phyloP scores from a whole-genome alignment of 805 yeast genomes.

The Kazachstania viticola region DNA sequence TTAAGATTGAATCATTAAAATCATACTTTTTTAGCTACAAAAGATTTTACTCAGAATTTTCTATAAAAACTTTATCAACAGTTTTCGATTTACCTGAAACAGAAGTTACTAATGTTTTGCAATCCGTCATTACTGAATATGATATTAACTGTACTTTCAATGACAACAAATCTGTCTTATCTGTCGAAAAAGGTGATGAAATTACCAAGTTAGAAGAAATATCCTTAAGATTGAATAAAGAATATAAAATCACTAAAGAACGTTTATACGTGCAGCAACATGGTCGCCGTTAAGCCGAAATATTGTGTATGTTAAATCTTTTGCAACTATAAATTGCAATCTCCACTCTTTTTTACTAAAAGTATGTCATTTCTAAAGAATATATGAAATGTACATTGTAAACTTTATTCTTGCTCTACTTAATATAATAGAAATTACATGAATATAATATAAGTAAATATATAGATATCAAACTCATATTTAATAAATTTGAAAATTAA shows the following conservation, averaged over 20 bases:
- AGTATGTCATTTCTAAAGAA: no score
- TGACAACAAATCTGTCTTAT: constrained; percentile 48
- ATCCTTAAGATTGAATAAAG: constrained; percentile 56
- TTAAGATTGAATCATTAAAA: constrained; percentile 84
- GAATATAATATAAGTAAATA: no score
- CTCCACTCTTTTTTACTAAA: not conserved
- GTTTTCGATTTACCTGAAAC: constrained; percentile 53
- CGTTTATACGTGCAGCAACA: constrained; percentile 22
- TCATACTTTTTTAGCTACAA: constrained; percentile 86
- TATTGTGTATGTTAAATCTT: not conserved
- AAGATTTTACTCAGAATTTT: constrained; percentile 60
- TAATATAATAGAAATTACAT: no score
- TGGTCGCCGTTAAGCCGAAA: no score
- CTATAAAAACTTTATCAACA: constrained; percentile 50
- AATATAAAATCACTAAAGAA: constrained; percentile 24
- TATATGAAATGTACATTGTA: no score
- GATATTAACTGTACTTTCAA: constrained; percentile 67
- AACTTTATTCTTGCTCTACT: no score
- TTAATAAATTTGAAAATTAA: no score
- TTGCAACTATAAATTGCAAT: no score
- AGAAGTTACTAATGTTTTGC: constrained; percentile 50
- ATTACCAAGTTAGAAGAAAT: constrained; percentile 78
- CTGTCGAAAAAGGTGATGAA: constrained; percentile 67
- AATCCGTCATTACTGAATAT: constrained; percentile 64
- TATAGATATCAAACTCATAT: no score